Evolutionary conservation across 1,284 basidiomycete species (phyloP).

Genomic region (Ustilago hordei): DNA sequence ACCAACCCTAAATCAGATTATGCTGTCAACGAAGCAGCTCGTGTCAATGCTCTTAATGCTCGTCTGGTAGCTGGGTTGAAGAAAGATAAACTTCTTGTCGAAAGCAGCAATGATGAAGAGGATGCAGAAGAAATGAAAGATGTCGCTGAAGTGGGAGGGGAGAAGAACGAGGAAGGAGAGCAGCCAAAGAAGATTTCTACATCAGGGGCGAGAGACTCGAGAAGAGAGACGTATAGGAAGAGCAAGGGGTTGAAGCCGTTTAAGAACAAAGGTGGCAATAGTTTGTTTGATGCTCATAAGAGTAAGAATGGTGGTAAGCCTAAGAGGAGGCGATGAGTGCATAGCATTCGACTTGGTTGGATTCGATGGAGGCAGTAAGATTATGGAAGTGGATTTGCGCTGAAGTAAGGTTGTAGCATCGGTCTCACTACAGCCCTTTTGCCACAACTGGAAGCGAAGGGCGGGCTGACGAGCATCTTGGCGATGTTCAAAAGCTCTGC

Average conservation of each 20-base stretch:
- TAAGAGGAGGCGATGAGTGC: constrained; percentile 56
- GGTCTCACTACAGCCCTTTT: too few species aligned
- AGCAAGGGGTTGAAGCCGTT: constrained; percentile 52
- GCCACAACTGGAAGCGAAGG: too few species aligned
- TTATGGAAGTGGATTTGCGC: too few species aligned
- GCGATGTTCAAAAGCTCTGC: too few species aligned
- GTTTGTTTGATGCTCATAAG: constrained; percentile 36
- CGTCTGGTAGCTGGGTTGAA: constrained; percentile 73
- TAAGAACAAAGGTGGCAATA: constrained; percentile 54
- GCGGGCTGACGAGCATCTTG: too few species aligned
- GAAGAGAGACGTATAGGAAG: constrained; percentile 61
- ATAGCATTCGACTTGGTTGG: neutral
- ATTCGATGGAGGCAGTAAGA: neutral
- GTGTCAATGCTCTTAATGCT: constrained; percentile 80
- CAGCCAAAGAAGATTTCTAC: constrained; percentile 55
- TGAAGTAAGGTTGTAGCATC: too few species aligned
- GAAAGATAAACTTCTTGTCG: constrained; percentile 59
- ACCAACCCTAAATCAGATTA: constrained; percentile 78
- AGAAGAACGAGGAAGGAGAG: neutral
- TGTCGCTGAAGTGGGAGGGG: constrained; percentile 65
- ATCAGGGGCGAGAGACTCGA: constrained; percentile 52
- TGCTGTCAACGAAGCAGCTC: constrained; percentile 84
- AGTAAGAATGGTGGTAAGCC: constrained; percentile 57
- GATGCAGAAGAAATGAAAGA: constrained; percentile 71
- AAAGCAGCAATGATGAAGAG: constrained; percentile 71